A percentile compares a stretch with the other conserved stretches of the same genome.
Conservation (phyloP, 768 basidiomycete species). For the Dioszegia hungarica region DNA sequence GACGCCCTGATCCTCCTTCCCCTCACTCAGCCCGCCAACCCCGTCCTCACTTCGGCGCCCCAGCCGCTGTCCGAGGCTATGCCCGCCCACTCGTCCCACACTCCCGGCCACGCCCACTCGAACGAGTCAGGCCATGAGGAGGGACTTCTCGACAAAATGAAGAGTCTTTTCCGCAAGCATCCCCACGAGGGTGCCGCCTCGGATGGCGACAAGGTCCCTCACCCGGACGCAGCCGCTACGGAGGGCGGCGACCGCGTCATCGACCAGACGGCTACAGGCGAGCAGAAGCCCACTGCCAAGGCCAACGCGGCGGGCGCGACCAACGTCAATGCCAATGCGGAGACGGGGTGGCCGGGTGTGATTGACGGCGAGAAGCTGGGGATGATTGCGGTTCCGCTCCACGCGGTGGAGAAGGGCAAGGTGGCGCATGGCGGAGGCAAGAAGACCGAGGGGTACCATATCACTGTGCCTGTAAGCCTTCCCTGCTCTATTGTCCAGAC, state of each 20-base stretch:
- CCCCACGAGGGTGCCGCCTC: constrained; percentile 6
- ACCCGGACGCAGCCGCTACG: constrained; percentile 4
- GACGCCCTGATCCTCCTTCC: constrained; percentile 37
- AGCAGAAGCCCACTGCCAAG: constrained; percentile 21
- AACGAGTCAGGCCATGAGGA: constrained; percentile 11
- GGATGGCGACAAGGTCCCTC: neutral
- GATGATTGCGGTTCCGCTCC: constrained; percentile 21
- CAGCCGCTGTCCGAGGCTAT: constrained; percentile 36
- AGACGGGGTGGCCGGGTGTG: constrained; percentile 31
- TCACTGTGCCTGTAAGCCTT: constrained; percentile 24
- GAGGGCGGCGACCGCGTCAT: constrained; percentile 17
- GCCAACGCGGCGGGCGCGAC: constrained; percentile 25
- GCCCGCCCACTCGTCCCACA: constrained; percentile 30
- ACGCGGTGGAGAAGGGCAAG: constrained; percentile 25
- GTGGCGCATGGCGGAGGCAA: constrained; percentile 27
- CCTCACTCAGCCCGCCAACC: constrained; percentile 34
- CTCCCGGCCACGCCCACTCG: constrained; percentile 8
- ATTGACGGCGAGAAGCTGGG: constrained; percentile 28
- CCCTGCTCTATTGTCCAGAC: neutral
- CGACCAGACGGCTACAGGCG: constrained; percentile 32
- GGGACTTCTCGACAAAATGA: constrained; percentile 31
- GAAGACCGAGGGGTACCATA: constrained; percentile 28
- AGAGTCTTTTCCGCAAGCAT: constrained; percentile 27
- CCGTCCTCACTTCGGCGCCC: constrained; percentile 31
- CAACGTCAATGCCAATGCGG: constrained; percentile 27